Evolutionary conservation across 768 basidiomycete species (phyloP).

Genomic region (Daedaleopsis nitida): DNA sequence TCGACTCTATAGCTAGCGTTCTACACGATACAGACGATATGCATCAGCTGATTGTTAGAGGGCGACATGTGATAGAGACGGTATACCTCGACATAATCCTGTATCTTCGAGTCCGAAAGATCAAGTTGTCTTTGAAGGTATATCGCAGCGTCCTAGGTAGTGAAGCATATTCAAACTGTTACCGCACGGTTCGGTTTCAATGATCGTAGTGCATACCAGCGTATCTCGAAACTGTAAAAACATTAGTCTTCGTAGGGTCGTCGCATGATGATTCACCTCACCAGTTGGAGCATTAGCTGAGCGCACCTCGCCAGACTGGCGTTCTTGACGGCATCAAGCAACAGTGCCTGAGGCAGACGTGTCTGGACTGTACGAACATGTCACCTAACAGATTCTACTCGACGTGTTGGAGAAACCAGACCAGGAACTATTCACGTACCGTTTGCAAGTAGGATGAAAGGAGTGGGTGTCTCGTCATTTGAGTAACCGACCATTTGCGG

Average conservation of each 20-base stretch:
- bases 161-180: not conserved
- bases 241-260: not conserved
- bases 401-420: no score
- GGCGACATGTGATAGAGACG: not conserved
- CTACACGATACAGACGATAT: slow-evolving; percentile 26
- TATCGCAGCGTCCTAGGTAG: slow-evolving; percentile 42
- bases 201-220: slow-evolving; percentile 26
- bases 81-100: slow-evolving; percentile 50
- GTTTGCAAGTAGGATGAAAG: slow-evolving; percentile 54
- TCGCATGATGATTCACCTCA: slow-evolving; percentile 19
- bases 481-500: slow-evolving; percentile 58
- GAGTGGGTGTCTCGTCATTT: slow-evolving; percentile 43
- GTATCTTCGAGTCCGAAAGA: slow-evolving; percentile 41
- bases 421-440: slow-evolving; percentile 30
- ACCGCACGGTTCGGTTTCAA: not conserved
- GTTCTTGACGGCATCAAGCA: slow-evolving; percentile 38
- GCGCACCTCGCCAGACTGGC: slow-evolving; percentile 41
- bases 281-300: slow-evolving; percentile 36
- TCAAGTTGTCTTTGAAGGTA: slow-evolving; percentile 46
- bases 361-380: slow-evolving; percentile 39
- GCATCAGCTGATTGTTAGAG: not conserved
- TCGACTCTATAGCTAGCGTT: slow-evolving; percentile 44
- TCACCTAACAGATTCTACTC: no score
- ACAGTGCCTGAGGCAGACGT: slow-evolving; percentile 41
- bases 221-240: slow-evolving; percentile 43